Evolutionary conservation across 2,329 filamentous ascomycete genomes (phyloP).

Genomic region (Arthrobotrys pseudoclavata): DNA sequence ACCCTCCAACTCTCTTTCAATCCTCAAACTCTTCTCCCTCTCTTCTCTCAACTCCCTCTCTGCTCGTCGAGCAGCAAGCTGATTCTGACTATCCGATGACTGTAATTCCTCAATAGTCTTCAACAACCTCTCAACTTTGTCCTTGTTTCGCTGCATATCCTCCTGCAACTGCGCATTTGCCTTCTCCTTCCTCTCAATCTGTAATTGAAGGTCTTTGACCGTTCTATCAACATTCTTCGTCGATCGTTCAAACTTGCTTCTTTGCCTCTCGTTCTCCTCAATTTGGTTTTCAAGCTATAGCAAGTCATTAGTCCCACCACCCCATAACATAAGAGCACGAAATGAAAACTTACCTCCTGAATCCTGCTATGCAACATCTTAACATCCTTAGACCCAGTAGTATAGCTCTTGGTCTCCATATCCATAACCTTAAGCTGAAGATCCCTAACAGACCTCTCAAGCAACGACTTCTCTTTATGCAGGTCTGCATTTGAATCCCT

Average conservation of each 20-base stretch:
- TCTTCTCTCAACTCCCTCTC: slow-evolving; percentile 93
- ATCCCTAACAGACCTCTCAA: slow-evolving; percentile 93
- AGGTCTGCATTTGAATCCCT: slow-evolving; percentile 84
- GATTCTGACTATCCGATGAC: slow-evolving; percentile 82
- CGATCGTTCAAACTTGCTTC: slow-evolving; percentile 84
- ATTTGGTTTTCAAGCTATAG: slow-evolving; percentile 85
- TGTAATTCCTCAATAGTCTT: slow-evolving; percentile 94
- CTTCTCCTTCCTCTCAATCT: slow-evolving; percentile 94
- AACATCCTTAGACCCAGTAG: slow-evolving; percentile 92
- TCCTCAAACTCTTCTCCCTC: slow-evolving; percentile 80
- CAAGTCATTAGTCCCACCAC: slow-evolving; percentile 2
- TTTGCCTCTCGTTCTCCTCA: slow-evolving; percentile 83
- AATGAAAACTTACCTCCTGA: slow-evolving; percentile 81
- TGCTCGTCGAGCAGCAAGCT: slow-evolving; percentile 84
- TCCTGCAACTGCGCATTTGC: slow-evolving; percentile 83
- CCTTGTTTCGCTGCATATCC: slow-evolving; percentile 85
- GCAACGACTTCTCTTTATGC: slow-evolving; percentile 87
- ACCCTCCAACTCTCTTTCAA: slow-evolving; percentile 90
- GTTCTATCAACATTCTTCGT: slow-evolving; percentile 93
- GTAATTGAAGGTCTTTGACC: slow-evolving; percentile 90
- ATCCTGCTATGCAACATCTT: slow-evolving; percentile 94
- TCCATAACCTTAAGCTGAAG: slow-evolving; percentile 90
- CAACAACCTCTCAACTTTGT: slow-evolving; percentile 91
- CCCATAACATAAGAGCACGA: slow-evolving; percentile 42
- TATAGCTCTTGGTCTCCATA: slow-evolving; percentile 96